These are phyloP conservation scores for Colletotrichum sp. DNA, from an alignment of 2,329 filamentous ascomycete genomes.

Conservation along the genomic window DNA sequence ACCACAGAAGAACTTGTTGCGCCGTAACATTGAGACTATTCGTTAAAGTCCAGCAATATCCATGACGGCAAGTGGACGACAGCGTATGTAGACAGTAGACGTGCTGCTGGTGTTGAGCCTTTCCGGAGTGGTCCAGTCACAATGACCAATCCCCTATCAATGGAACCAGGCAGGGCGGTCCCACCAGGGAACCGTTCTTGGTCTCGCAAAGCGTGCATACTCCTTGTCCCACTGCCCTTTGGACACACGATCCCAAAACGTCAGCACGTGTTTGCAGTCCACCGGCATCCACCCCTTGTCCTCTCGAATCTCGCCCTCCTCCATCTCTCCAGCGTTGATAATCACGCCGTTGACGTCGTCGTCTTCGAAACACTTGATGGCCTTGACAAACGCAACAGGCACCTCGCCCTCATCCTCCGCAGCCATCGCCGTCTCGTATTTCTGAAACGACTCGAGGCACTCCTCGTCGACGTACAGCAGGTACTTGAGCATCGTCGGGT, in stretches of 20 bases:
- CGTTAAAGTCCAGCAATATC: too few relatives aligned
- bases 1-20: not conserved
- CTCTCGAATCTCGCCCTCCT: not conserved
- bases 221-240: not conserved
- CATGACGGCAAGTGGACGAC: not conserved
- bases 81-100: fast-evolving
- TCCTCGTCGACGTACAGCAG: not conserved
- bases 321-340: fast-evolving
- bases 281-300: not conserved
- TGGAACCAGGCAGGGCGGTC: not conserved
- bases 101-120: not conserved
- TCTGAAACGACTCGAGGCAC: not conserved
- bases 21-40: not conserved
- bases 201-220: not conserved
- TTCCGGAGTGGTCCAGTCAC: not conserved
- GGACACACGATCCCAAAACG: not conserved
- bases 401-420: not conserved
- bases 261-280: not conserved
- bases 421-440: not conserved
- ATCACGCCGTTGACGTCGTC: not conserved
- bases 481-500: not conserved
- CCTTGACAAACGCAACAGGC: not conserved
- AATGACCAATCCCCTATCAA: not conserved
- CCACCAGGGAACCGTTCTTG: not conserved
- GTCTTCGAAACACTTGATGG: not conserved